phyloP scores from a whole-genome alignment of 192 early-diverging fungal genomes.

The Piromyces finnis region DNA sequence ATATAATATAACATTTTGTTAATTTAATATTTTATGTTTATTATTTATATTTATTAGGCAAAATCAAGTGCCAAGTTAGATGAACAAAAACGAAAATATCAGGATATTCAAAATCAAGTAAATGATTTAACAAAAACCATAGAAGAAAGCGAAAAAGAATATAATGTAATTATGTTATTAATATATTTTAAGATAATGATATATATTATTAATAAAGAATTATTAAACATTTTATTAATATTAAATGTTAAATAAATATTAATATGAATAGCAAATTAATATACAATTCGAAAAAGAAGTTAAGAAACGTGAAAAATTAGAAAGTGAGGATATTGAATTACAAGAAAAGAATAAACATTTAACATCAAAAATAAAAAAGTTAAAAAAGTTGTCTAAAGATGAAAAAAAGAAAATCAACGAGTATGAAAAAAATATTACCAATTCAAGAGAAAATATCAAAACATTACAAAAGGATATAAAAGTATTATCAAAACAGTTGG shows the following conservation, averaged over 20 bases:
- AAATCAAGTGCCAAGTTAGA: not conserved
- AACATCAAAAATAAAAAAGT: constrained; percentile 58
- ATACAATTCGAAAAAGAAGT: not conserved
- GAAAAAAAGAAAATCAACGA: constrained; percentile 7
- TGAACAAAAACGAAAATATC: not conserved
- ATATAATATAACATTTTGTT: no score
- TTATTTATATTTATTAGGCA: not conserved
- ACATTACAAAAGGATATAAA: not conserved
- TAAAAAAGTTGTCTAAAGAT: constrained; percentile 14
- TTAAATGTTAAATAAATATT: not conserved
- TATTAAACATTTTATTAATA: no score
- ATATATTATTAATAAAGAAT: no score
- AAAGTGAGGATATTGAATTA: constrained; percentile 65
- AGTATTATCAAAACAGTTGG: not conserved
- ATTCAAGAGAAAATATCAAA: constrained; percentile 39
- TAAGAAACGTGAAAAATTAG: constrained; percentile 11
- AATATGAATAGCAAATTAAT: not conserved
- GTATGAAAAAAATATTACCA: constrained; percentile 31
- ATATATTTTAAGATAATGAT: no score
- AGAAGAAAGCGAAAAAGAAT: not conserved
- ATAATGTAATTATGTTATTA: not conserved
- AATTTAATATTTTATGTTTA: no score
- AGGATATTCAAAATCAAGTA: not conserved
- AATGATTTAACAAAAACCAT: not conserved
- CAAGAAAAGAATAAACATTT: constrained; percentile 74